Percentiles rank a stretch among this genome's conserved stretches.
Conservation (phyloP, 1,284 basidiomycete genomes). For the Schizophyllum commune region DNA sequence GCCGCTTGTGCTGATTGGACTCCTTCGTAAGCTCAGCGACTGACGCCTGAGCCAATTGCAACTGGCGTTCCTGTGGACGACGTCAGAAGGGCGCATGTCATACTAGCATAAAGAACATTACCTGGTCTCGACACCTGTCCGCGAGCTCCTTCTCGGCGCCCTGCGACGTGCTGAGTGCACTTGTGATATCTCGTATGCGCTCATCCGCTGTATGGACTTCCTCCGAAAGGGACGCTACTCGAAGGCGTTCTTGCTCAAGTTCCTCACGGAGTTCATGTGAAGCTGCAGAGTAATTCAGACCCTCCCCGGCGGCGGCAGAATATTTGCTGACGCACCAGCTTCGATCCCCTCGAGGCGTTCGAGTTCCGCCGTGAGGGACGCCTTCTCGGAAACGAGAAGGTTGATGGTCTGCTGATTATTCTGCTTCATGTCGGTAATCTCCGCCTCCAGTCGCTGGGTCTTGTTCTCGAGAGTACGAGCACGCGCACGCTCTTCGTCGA, state of each 20-base stretch:
- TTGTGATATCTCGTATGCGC: conserved; percentile 24
- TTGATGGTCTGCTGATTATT: conserved; percentile 61
- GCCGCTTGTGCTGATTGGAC: conserved; percentile 44
- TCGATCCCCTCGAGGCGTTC: conserved; percentile 44
- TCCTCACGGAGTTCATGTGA: conserved; percentile 35
- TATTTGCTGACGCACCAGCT: conserved; percentile 31
- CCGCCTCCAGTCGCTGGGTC: conserved; percentile 21
- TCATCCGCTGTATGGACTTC: conserved; percentile 33
- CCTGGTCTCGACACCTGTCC: conserved; percentile 59
- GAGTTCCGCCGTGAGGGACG: conserved; percentile 44
- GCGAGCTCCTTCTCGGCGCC: conserved; percentile 45
- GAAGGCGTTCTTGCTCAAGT: conserved; percentile 36
- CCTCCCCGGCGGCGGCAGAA: not conserved
- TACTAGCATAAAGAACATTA: conserved; percentile 19
- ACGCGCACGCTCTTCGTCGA: conserved; percentile 16
- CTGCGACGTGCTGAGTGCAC: conserved; percentile 34
- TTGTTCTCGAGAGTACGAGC: conserved; percentile 21
- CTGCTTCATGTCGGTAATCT: conserved; percentile 29
- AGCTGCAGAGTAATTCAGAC: conserved; percentile 25
- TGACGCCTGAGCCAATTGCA: conserved; percentile 50
- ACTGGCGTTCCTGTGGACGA: conserved; percentile 54
- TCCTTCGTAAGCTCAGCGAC: conserved; percentile 46
- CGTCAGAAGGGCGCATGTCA: conserved; percentile 3
- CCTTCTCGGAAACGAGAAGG: conserved; percentile 63
- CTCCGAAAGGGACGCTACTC: conserved; percentile 30